Base-by-base conservation (phyloP, 2,329 filamentous ascomycete species). In the Tolypocladium tropicale region DNA sequence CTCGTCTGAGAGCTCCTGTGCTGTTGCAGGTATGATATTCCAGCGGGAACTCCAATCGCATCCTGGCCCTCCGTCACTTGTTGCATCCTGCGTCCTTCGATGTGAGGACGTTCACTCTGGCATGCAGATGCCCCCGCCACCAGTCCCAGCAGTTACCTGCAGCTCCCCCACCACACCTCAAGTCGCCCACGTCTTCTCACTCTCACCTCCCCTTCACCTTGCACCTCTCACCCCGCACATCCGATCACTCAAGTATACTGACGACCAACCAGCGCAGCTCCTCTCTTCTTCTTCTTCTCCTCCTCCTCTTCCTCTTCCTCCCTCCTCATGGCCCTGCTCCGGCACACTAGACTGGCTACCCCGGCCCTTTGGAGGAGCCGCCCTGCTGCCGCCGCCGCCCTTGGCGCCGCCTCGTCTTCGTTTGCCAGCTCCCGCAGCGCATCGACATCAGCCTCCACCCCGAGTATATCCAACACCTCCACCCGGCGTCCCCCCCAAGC, bases 271-370 rank as follows among this genome's bases (percentile, higher is more conserved):
- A 51, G 33, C 37, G n/a, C 49, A 48, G 16, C 37, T 49, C 12
- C 39, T n/a, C n/a, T n/a, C n/a, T n/a, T n/a, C n/a, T n/a, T n/a
- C n/a, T n/a, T n/a, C n/a, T n/a, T n/a, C n/a, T n/a, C n/a, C n/a
- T n/a, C n/a, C n/a, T n/a, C n/a, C n/a, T n/a, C n/a, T n/a, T n/a
- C n/a, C n/a, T n/a, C n/a, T n/a, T n/a, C 30, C 21, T 51, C 51
- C 53, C 18, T 12, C 25, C 46, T 9, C 54, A 69, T 69, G 67
- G 32, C 61, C 39, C 51, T 67, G 32, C 54, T 69, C 18, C 63
- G 62, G 25, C 65, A 62, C 14, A 58, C 65, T 28, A 61, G 61
- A 58, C 58, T 65, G 37, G 63, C 60, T 14, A 53, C 63, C 28
- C 61, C 62, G 48, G 58, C 59, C 43, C 43, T 68, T 37, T 63